Conservation (phyloP, 2,329 filamentous ascomycete species). For the Pseudophaeomoniella oleicola region DNA sequence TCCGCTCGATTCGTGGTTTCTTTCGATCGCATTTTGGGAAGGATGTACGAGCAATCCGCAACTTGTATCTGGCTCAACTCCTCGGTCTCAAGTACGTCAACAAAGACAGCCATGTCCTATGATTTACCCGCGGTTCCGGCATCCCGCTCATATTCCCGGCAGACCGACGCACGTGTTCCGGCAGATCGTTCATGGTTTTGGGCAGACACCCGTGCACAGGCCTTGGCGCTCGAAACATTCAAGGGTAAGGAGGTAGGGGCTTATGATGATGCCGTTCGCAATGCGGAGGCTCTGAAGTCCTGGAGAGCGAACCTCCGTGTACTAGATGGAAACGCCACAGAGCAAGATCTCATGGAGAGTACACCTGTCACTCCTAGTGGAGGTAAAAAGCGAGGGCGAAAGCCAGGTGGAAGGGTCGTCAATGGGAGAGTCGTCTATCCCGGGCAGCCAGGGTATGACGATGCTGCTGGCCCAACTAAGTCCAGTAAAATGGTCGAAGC, state of each 20-base stretch:
- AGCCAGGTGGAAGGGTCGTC: slow-evolving; percentile 9
- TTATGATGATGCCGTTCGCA: slow-evolving; percentile 29
- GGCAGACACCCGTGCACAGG: slow-evolving; percentile 40
- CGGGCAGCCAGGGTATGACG: neutral
- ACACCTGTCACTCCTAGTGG: neutral
- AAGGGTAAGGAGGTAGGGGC: slow-evolving; percentile 38
- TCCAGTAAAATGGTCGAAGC: neutral
- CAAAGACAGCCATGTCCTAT: slow-evolving; percentile 21
- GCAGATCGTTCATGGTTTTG: slow-evolving; percentile 35
- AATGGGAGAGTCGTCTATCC: slow-evolving; percentile 9
- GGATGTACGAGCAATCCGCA: slow-evolving; percentile 37
- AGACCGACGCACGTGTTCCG: slow-evolving; percentile 34
- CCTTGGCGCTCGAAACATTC: slow-evolving; percentile 38
- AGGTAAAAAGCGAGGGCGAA: slow-evolving; percentile 6
- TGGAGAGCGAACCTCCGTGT: slow-evolving; percentile 32
- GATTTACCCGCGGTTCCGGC: slow-evolving; percentile 32
- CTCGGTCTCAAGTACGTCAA: slow-evolving; percentile 12
- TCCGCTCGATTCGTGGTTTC: slow-evolving; percentile 29
- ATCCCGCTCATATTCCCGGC: slow-evolving; percentile 31
- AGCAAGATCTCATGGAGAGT: slow-evolving; percentile 3
- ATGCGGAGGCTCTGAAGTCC: slow-evolving; percentile 18
- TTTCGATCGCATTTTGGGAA: slow-evolving; percentile 37
- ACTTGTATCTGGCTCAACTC: slow-evolving; percentile 16
- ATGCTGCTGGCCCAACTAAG: neutral
- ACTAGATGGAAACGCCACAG: slow-evolving; percentile 19